phyloP scores from a whole-genome alignment of 192 early-diverging fungal genomes.

The Linnemannia hyalina region DNA sequence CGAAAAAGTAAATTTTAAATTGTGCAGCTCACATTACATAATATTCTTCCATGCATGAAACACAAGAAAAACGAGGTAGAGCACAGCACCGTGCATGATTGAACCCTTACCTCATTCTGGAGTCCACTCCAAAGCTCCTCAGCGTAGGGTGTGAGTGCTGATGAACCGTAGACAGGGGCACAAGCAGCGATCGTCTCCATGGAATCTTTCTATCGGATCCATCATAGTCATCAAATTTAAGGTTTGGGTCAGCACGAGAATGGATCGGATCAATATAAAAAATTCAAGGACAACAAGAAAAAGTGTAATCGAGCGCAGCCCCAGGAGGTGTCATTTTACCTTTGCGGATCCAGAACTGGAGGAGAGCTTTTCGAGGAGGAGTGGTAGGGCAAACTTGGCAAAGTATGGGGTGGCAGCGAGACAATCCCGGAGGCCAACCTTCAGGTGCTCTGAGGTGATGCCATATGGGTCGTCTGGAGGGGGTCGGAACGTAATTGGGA shows the following conservation, averaged over 20 bases:
- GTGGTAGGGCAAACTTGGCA: constrained; percentile 85
- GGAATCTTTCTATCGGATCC: constrained; percentile 79
- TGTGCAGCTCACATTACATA: neutral
- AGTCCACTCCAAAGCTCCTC: constrained; percentile 82
- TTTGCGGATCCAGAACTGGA: constrained; percentile 91
- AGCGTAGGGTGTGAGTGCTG: constrained; percentile 74
- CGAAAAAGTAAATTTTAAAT: constrained; percentile 25
- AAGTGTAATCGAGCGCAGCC: neutral
- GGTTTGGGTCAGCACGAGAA: constrained; percentile 25
- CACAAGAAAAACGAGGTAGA: neutral
- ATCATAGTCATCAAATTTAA: constrained; percentile 25
- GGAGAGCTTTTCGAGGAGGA: constrained; percentile 91
- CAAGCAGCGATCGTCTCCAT: constrained; percentile 90
- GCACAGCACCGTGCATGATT: neutral
- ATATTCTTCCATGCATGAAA: neutral
- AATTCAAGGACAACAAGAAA: neutral
- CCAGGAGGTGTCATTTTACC: constrained; percentile 53
- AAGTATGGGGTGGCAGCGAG: constrained; percentile 85
- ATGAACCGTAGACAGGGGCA: constrained; percentile 80
- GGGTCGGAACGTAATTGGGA: constrained; percentile 98
- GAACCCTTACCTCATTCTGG: constrained; percentile 70
- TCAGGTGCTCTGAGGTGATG: constrained; percentile 94
- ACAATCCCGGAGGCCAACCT: constrained; percentile 80
- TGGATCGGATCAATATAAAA: constrained; percentile 5
- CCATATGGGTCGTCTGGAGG: constrained; percentile 95